Evolutionary conservation across 164 flowering plant species (phyloP).

Genomic region (Vitis vinifera): ASM3070453v1 NC_081821.1:6746501-6747000

Average conservation of each 20-base stretch:
- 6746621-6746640: constrained; percentile 65
- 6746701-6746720: background rate
- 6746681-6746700: constrained; percentile 46
- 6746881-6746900: no score
- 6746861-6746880: constrained; percentile 44
- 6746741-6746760: background rate
- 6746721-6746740: background rate
- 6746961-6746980: no score
- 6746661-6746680: constrained; percentile 74
- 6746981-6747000: no score
- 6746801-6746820: constrained; percentile 55
- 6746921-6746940: no score
- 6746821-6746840: constrained; percentile 62
- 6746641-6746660: constrained; percentile 63
- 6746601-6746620: constrained; percentile 67
- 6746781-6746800: constrained; percentile 69
- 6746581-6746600: constrained; percentile 42
- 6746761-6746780: constrained; percentile 20
- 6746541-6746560: no score
- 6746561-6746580: no score
- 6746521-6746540: no score
- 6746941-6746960: no score
- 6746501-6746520: no score
- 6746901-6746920: no score
- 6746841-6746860: constrained; percentile 55